A percentile compares a stretch with the other conserved stretches of the same genome.
Conservation (phyloP, 768 basidiomycete species). For the Pseudohyphozyma bogoriensis region DNA sequence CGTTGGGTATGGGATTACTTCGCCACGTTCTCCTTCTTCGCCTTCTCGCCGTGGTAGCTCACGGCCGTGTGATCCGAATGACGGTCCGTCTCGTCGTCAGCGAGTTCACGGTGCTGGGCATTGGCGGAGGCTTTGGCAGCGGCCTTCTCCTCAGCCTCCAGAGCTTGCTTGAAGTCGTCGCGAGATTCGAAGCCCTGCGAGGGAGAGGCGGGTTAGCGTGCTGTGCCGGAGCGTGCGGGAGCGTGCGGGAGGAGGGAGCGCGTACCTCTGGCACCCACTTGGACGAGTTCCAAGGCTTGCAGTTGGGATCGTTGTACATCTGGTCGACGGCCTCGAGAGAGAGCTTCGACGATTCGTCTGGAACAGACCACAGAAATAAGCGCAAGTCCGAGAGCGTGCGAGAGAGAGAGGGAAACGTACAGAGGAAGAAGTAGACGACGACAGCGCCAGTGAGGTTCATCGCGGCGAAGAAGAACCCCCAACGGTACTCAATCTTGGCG, state of each 20-base stretch:
- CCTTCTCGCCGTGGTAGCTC: too few relatives aligned
- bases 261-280: slow-evolving; percentile 50
- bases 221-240: background rate
- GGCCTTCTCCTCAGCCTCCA: slow-evolving; percentile 15
- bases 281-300: slow-evolving; percentile 58
- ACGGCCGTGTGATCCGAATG: too few relatives aligned
- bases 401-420: background rate
- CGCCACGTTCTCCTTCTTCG: too few relatives aligned
- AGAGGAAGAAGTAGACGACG: slow-evolving; percentile 63
- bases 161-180: slow-evolving; percentile 5
- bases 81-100: slow-evolving; percentile 17
- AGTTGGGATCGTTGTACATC: slow-evolving; percentile 44
- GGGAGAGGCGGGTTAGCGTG: too few relatives aligned
- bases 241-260: background rate
- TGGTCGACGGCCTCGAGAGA: slow-evolving; percentile 46
- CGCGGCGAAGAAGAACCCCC: slow-evolving; percentile 64
- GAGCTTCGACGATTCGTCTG: slow-evolving; percentile 55
- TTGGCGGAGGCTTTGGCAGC: background rate
- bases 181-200: slow-evolving; percentile 9
- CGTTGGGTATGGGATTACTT: too few relatives aligned
- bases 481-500: slow-evolving; percentile 49
- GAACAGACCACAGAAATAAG: background rate
- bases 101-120: slow-evolving; percentile 23
- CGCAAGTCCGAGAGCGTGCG: background rate
- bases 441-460: slow-evolving; percentile 44